phyloP scores from a whole-genome alignment of 805 yeast genomes.

The Metschnikowia cerradonensis region DNA sequence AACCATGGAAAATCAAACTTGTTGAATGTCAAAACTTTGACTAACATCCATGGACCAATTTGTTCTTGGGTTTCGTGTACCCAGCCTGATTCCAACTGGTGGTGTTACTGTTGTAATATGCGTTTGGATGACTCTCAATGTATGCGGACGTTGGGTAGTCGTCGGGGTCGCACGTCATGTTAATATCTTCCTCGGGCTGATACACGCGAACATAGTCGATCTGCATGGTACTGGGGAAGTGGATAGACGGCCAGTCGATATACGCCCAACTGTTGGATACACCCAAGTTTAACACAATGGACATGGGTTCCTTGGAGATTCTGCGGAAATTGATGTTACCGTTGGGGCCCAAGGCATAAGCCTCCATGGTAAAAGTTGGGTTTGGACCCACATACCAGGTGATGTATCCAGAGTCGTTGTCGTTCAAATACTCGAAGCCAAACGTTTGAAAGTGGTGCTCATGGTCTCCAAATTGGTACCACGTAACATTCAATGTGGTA shows the following conservation, averaged over 20 bases:
- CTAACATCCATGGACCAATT: slow-evolving; percentile 13
- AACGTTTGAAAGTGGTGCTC: slow-evolving; percentile 28
- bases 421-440: slow-evolving; percentile 34
- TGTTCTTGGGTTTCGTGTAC: slow-evolving; percentile 43
- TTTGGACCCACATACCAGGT: slow-evolving; percentile 31
- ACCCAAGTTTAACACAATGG: slow-evolving; percentile 83
- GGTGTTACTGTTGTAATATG: slow-evolving; percentile 63
- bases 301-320: slow-evolving; percentile 89
- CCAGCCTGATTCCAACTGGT: slow-evolving; percentile 80
- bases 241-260: slow-evolving; percentile 80
- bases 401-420: slow-evolving; percentile 27
- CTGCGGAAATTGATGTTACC: slow-evolving; percentile 86
- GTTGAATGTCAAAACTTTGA: not conserved
- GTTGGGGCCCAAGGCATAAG: slow-evolving; percentile 78
- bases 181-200: slow-evolving; percentile 65
- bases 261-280: slow-evolving; percentile 90
- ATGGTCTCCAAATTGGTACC: slow-evolving; percentile 27
- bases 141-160: slow-evolving; percentile 85
- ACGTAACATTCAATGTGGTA: slow-evolving; percentile 32
- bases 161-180: slow-evolving; percentile 79
- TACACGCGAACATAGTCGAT: slow-evolving; percentile 89
- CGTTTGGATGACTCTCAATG: slow-evolving; percentile 63
- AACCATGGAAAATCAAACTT: too few relatives aligned
- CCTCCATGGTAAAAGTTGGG: slow-evolving; percentile 70
- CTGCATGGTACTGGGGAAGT: slow-evolving; percentile 73